Base-by-base conservation (phyloP, 1,139 yeast species). In the Magnusiomyces ingens region DNA sequence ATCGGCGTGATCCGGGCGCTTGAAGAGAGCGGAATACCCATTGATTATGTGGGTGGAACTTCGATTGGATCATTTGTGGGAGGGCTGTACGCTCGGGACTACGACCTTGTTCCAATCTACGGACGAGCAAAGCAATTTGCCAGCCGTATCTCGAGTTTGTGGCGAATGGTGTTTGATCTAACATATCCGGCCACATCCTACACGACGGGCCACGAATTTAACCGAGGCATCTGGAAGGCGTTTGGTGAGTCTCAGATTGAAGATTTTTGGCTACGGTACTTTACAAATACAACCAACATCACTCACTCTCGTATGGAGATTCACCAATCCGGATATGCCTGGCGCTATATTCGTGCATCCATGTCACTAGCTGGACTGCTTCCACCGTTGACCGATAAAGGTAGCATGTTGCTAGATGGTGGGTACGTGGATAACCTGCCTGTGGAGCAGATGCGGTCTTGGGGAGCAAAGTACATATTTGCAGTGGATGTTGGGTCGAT, bases 401-500 rank as follows among this genome's bases (percentile, higher is more conserved):
- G 99, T 0, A 82, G 87, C 47, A 93, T 93, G 98, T 72, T 93
- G 40, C 72, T 93, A 44, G 99, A 93, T 67, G 99, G 99, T 45
- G 99, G 99, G 0, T 93, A 93, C 65, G 82, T 93, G 55, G 99
- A 93, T 66, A 93, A 93, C 66, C 72, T 93, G 55, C 95, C 99
- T 0, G 98, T 93, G 1, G 76, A 78, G 61, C 97, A 91, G 65
- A 93, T 93, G 98, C 65, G 68, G 51, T 76, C 82, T 44, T 79
- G 89, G 60, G 98, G 99, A 0, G 96, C 96, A 3, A 83, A 84
- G 55, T 80, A 85, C 48, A 84, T 93, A 32, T 82, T 93, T 65
- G 98, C 99, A 0, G 94, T 91, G n/a, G 99, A 93, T 69, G 99
- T 93, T 45, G 99, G 99, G 0, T 86, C 96, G 2, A 85, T 85